phyloP scores from a whole-genome alignment of 148 eudicot species.

The Rhododendron ferrugineum region DNA sequence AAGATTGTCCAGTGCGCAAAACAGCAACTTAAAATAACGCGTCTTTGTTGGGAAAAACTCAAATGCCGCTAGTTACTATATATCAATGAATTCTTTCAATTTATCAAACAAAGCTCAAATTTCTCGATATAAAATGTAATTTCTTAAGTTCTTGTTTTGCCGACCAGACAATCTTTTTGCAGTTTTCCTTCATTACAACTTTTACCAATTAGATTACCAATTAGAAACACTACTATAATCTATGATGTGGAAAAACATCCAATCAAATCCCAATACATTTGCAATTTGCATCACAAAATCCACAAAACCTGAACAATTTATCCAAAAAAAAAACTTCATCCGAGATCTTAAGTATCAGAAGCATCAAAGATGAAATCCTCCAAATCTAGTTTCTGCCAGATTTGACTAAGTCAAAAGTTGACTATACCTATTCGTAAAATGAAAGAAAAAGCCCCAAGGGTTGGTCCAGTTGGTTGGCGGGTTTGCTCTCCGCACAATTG shows the following conservation, averaged over 20 bases:
- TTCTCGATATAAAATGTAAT: too few species aligned
- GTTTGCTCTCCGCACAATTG: too few species aligned
- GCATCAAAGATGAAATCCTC: neutral
- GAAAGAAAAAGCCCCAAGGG: neutral
- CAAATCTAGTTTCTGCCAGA: neutral
- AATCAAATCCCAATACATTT: neutral
- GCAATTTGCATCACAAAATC: neutral
- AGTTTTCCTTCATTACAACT: neutral
- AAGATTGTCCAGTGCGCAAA: too few species aligned
- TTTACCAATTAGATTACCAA: neutral
- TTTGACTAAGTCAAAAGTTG: slow-evolving; percentile 2
- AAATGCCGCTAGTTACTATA: too few species aligned
- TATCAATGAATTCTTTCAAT: too few species aligned
- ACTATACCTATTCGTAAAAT: neutral
- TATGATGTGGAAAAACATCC: neutral
- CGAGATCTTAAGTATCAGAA: neutral
- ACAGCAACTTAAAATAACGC: too few species aligned
- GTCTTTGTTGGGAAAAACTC: too few species aligned
- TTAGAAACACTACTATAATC: too few species aligned
- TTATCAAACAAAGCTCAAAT: too few species aligned
- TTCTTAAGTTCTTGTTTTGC: too few species aligned
- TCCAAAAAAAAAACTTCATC: neutral
- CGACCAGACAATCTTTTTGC: too few species aligned
- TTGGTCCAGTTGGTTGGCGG: too few species aligned
- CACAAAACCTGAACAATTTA: neutral